Conservation (phyloP, 495 filamentous ascomycete species). For the Chlorociboria aeruginascens region DNA sequence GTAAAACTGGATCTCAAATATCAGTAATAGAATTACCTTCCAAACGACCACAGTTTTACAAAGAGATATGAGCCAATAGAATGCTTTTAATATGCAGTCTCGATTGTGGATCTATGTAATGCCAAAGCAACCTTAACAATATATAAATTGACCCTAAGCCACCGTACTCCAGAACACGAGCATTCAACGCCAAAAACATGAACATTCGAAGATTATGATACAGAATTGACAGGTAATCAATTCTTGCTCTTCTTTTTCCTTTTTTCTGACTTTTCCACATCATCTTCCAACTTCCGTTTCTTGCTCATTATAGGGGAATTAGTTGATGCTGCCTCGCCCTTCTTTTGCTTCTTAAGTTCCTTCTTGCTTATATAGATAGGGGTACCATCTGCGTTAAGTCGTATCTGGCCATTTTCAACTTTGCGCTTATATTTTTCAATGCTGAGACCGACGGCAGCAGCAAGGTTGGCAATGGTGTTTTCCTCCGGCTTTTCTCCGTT, state of each 20-base stretch:
- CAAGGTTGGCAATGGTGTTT: constrained; percentile 31
- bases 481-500: background rate
- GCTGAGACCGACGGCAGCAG: constrained; percentile 49
- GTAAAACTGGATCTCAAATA: too few relatives aligned
- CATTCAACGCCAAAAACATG: constrained; percentile 3
- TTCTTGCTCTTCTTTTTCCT: constrained; percentile 32
- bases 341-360: constrained; percentile 64
- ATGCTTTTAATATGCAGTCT: too few relatives aligned
- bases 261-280: constrained; percentile 35
- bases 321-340: constrained; percentile 28
- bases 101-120: background rate
- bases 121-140: constrained; percentile 1
- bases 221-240: constrained; percentile 13
- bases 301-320: constrained; percentile 14
- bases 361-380: constrained; percentile 59
- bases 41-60: too few relatives aligned
- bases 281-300: constrained; percentile 32
- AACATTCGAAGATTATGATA: constrained; percentile 18
- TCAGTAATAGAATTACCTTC: too few relatives aligned
- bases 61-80: too few relatives aligned
- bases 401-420: constrained; percentile 55
- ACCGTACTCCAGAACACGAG: background rate
- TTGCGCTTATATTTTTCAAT: constrained; percentile 63
- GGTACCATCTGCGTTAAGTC: constrained; percentile 43
- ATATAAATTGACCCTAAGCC: background rate